Base-by-base conservation (phyloP, 2,329 filamentous ascomycete species). In the Huntiella savannae region DNA sequence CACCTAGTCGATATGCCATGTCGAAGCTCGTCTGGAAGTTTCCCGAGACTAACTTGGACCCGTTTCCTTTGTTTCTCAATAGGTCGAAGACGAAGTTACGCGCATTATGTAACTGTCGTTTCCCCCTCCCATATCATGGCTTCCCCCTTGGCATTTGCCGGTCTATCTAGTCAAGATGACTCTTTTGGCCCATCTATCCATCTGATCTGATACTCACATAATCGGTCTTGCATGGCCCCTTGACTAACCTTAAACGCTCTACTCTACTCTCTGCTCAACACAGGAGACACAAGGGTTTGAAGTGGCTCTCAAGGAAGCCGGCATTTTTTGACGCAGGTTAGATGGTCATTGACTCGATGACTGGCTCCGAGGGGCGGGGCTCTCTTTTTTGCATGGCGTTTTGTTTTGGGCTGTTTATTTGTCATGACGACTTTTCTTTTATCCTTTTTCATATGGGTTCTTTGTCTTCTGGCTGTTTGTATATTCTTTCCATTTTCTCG, bases 31-130 rank as follows among this genome's bases (percentile, higher is more conserved):
- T 34, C 47, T 49, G 39, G 43, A 43, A 42, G 40, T 40, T 49
- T 40, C 45, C 39, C 17, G 47, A 46, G 43, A 49, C 47, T 49
- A 49, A 49, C 47, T 42, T 46, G 47, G 40, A 16, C 34, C 37
- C 32, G 28, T 34, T 43, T 36, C 15, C 37, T 16, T 45, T 32
- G 19, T 33, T 13, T 35, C 40, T 42, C 16, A 37, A 17, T 75
- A 88, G 82, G 80, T 85, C 65, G 82, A 88, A 70, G 82, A 87
- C 68, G 82, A 87, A 66, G 77, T 87, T 62, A 86, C 82, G 57
- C 88, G 83, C 67, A 83, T 93, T 66, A 86, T 87, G 80, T 87
- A 79, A 63, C 40, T 5, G 33, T 15, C 7, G 8, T 43, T 34
- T 43, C 13, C 38, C 22, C 19, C 17, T 43, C 8, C 5, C 33